These are phyloP conservation scores for Prunus yedoensis DNA, from an alignment of 331 rosid species.

Conservation along the genomic window DNA sequence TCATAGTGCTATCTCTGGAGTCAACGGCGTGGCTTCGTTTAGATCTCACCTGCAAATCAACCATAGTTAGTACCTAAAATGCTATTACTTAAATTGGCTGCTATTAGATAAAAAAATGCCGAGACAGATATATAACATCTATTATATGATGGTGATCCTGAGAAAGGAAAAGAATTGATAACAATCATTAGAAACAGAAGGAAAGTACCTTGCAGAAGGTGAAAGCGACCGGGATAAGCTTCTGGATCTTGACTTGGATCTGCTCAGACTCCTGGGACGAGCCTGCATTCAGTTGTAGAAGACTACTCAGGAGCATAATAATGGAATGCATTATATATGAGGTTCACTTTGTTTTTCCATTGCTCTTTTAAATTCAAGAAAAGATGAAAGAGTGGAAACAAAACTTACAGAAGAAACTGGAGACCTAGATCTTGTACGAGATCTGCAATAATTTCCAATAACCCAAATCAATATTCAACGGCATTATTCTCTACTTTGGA, in stretches of 20 bases:
- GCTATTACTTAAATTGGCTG: not conserved
- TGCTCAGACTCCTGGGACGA: conserved; percentile 6
- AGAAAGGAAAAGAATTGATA: not conserved
- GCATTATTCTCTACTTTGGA: conserved; percentile 1
- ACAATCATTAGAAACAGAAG: not conserved
- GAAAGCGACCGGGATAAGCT: conserved; percentile 39
- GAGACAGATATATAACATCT: not conserved
- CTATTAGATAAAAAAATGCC: not conserved
- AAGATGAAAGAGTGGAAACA: conserved; percentile 4
- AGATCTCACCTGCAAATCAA: conserved; percentile 47
- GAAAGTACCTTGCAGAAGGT: conserved; percentile 29
- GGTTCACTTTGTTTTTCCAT: not conserved
- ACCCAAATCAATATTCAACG: conserved; percentile 31
- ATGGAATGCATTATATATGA: not conserved
- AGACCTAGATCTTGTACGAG: conserved; percentile 51
- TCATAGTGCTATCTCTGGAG: conserved; percentile 24
- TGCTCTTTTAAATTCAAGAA: not conserved
- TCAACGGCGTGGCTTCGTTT: conserved; percentile 33
- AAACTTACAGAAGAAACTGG: conserved; percentile 49
- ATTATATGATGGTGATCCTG: not conserved
- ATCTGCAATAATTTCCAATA: conserved; percentile 54
- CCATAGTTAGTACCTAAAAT: not conserved
- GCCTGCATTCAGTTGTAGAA: conserved; percentile 34
- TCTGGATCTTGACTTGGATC: conserved; percentile 30
- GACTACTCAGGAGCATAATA: not conserved